Evolutionary conservation across 2,329 filamentous ascomycete species (phyloP), one percentile per base, ranked within the genome.

Genomic region (Fusarium liriodendri): DNA sequence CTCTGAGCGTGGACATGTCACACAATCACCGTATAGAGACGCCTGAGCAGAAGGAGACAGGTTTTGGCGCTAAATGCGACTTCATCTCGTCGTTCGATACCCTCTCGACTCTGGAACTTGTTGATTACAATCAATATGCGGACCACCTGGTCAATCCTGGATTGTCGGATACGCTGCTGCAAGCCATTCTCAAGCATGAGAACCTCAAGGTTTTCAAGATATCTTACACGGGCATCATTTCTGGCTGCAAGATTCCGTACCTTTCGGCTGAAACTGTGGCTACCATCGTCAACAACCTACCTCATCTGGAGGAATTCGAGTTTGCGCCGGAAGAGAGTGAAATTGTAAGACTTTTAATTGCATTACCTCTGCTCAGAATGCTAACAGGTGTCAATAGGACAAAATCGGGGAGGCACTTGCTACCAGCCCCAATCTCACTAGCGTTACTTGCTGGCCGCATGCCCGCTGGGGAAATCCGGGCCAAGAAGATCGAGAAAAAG

Each of bases 31-130:
- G 14, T 25, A 13, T 20, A 2, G 5, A 10, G 5, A 40, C 40
- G 14, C 6, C 35, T 0, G 69, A 64, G 1, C 29, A 66, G 8
- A 55, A 38, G 5, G 7, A 18, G 27, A 27, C 25, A 14, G 45
- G 40, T 5, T 20, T 55, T 5, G 54, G 67, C 20, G 42, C 35
- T 5, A 55, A 61, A 13, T 58, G 62, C 14, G 35, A 38, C 8
- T 64, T 77, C 6, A 37, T 78, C 1, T 68, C 69, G 6, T 72
- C 73, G 14, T 78, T 78, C 3, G 38, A 72, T 29, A 72, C 63
- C 0, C 42, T 78, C 22, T 67, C 62, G 1, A 59, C 22, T 6
- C 52, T 77, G 8, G 29, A 38, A 7, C 5, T 78, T 1, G 5
- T 37, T 6, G 61, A 66, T 6, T 67, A 57, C 14, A 66, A 55